Conservation (phyloP, 306 rosid genomes). For the Sophora flavescens region DNA sequence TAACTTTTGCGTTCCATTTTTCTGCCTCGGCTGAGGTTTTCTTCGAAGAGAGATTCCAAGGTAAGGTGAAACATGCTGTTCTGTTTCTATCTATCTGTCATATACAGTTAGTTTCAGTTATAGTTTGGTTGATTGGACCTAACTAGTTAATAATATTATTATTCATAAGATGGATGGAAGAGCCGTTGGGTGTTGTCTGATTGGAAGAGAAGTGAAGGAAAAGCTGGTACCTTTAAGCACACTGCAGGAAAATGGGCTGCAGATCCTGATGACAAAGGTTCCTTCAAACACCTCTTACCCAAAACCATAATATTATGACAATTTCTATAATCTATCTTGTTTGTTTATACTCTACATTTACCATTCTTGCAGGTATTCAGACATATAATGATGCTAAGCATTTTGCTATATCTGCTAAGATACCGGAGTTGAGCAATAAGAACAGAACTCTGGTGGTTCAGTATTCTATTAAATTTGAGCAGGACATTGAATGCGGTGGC, state of each 20-base stretch:
- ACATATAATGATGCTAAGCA: conserved; percentile 93
- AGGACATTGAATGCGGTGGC: conserved; percentile 97
- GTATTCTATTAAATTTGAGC: conserved; percentile 89
- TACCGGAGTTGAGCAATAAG: conserved; percentile 78
- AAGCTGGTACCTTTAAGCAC: conserved; percentile 76
- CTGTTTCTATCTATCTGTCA: background rate
- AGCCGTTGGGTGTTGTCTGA: conserved; percentile 82
- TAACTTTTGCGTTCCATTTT: conserved; percentile 1
- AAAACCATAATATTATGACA: background rate
- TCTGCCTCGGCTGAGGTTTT: conserved; percentile 56
- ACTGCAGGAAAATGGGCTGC: conserved; percentile 86
- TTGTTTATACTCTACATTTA: no score
- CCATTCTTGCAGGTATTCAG: conserved; percentile 75
- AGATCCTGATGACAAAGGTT: conserved; percentile 83
- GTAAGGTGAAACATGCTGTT: background rate
- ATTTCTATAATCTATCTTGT: background rate
- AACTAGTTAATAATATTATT: conserved; percentile 20
- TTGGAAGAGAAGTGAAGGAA: conserved; percentile 89
- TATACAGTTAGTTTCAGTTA: conserved; percentile 18
- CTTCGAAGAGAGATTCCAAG: conserved; percentile 67
- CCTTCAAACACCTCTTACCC: background rate
- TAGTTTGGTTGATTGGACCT: conserved; percentile 14
- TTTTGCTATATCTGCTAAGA: conserved; percentile 87
- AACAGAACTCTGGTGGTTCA: conserved; percentile 86
- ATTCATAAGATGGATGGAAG: conserved; percentile 72